Evolutionary conservation across 768 basidiomycete genomes (phyloP), one percentile per base, ranked within the genome.

Genomic region (Gautieria morchelliformis): DNA sequence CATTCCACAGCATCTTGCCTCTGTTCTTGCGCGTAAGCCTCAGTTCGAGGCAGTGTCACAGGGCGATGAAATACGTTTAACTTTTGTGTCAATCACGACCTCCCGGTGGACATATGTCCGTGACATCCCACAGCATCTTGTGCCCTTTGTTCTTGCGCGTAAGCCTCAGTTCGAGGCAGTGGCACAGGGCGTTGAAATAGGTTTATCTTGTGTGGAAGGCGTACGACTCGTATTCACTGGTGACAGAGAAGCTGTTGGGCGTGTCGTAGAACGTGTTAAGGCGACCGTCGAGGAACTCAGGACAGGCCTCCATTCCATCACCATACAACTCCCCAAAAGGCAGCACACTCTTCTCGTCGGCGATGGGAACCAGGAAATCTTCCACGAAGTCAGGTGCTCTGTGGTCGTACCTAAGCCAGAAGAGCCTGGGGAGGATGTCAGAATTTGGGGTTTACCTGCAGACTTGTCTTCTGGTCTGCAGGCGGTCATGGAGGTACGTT

Each of bases 331-430:
- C 41, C 91, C 93, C 35, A 97, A 93, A 73, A 84, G 89, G 63
- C 93, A 98, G 72, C 96, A 98, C 70, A 86, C 93, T 64, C 87
- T 98, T 60, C 82, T 99, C 51, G 78, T 81, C 39, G 93, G 90
- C 48, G 76, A 80, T 61, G 77, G 84, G 55, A 70, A 69, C 5
- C 86, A 93, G 11, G 86, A 87, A 53, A 84, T 98, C 63, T 76
- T 97, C 74, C 70, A 74, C 33, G 81, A 87, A 68, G 85, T 83
- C 60, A 85, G 80, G 53, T 97, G 94, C 61, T 81, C 86, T 41
- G 87, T 97, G 58, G 73, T 89, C 59, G 77, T 93, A 14, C 83
- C 90, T 30, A 73, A 80, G 42, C 68, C 83, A 50, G 87, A 92
- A 55, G 86, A 89, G 52, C 71, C 84, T 42, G 83, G 81, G 54